Evolutionary conservation across 805 yeast species (phyloP).

Genomic region (Starmerella asiatica): DNA sequence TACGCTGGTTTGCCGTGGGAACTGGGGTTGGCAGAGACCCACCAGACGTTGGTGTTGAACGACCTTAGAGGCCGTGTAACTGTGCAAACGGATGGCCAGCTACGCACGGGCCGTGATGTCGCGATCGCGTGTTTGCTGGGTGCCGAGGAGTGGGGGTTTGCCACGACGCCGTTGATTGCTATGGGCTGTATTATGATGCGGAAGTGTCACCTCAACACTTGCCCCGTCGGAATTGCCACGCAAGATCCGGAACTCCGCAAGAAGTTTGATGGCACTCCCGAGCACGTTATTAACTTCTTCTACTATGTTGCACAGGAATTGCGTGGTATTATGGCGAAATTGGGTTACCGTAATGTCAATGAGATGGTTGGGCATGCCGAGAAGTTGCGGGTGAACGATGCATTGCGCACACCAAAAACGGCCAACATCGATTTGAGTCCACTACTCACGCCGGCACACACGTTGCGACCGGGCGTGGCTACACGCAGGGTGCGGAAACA

Average conservation of each 20-base stretch:
- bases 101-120: slow-evolving; percentile 92
- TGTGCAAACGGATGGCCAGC: slow-evolving; percentile 97
- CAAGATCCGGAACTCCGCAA: slow-evolving; percentile 89
- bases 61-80: slow-evolving; percentile 91
- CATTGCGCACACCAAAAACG: slow-evolving; percentile 74
- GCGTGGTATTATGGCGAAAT: slow-evolving; percentile 81
- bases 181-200: slow-evolving; percentile 97
- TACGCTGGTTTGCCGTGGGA: slow-evolving; percentile 99
- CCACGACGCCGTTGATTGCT: slow-evolving; percentile 91
- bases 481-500: slow-evolving; percentile 85
- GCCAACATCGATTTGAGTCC: slow-evolving; percentile 86
- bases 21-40: slow-evolving; percentile 94
- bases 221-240: slow-evolving; percentile 98
- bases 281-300: slow-evolving; percentile 95
- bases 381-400: slow-evolving; percentile 71
- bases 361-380: slow-evolving; percentile 99
- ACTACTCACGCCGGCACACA: slow-evolving; percentile 90
- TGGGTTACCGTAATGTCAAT: slow-evolving; percentile 89
- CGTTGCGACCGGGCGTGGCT: slow-evolving; percentile 92
- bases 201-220: slow-evolving; percentile 82
- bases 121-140: slow-evolving; percentile 93
- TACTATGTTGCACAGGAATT: slow-evolving; percentile 87
- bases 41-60: slow-evolving; percentile 88
- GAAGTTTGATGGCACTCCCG: slow-evolving; percentile 94
- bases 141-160: slow-evolving; percentile 98